Conservation (phyloP, 1,139 yeast genomes). For the Taphrina pruni region DNA sequence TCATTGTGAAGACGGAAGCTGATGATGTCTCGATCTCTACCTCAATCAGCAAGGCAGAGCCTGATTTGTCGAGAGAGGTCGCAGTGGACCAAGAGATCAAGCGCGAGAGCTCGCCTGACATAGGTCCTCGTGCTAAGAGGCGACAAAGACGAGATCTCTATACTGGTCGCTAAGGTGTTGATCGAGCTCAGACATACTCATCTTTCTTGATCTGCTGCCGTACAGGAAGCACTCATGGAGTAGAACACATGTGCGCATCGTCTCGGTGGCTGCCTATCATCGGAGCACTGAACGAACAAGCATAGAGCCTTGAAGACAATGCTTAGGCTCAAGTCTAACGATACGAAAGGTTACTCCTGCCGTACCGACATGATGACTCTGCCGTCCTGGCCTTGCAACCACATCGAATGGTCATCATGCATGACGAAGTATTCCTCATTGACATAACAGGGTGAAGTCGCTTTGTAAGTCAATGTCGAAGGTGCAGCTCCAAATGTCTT, state of each 20-base stretch:
- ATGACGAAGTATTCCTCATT: slow-evolving; percentile 20
- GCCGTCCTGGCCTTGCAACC: background rate
- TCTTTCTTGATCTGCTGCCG: no score
- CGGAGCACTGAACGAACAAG: no score
- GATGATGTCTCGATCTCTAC: background rate
- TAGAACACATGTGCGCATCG: no score
- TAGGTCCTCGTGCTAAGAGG: slow-evolving; percentile 1
- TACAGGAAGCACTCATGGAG: no score
- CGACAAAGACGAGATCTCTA: slow-evolving; percentile 5
- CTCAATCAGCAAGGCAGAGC: background rate
- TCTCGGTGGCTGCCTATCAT: no score
- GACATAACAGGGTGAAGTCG: slow-evolving; percentile 27
- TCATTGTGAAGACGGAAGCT: background rate
- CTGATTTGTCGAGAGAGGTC: background rate
- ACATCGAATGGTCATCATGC: background rate
- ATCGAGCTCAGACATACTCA: background rate
- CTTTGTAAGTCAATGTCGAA: slow-evolving; percentile 15
- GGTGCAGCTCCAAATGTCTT: background rate
- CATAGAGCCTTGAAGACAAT: no score
- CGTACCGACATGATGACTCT: slow-evolving; percentile 23
- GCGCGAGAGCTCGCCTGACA: background rate
- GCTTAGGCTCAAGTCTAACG: no score
- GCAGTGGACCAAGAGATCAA: background rate
- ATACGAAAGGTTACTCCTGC: background rate
- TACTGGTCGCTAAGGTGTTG: background rate